Conservation (phyloP, 805 yeast genomes). For the Candida nemodendra region DNA sequence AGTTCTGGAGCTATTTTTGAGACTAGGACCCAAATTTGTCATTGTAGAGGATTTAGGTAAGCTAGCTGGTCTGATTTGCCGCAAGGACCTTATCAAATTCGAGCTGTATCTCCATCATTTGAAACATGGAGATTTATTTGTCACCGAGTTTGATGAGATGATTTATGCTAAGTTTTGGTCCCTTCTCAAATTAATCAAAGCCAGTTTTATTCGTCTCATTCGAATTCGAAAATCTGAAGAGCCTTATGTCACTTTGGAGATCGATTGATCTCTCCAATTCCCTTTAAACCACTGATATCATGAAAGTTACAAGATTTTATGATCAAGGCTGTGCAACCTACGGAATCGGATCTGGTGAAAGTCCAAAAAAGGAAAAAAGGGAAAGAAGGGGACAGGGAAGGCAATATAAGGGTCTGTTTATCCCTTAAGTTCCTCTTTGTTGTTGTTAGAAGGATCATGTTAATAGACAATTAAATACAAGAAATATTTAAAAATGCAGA, state of each 20-base stretch:
- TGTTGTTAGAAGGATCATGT: conserved; percentile 6
- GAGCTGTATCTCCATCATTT: conserved; percentile 39
- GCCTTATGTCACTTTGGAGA: conserved; percentile 6
- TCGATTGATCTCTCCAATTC: too few relatives aligned
- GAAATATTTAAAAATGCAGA: too few relatives aligned
- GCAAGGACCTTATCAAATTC: conserved; percentile 77
- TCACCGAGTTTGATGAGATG: conserved; percentile 21
- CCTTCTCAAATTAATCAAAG: too few relatives aligned
- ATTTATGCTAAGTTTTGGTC: conserved; percentile 21
- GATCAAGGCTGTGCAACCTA: too few relatives aligned
- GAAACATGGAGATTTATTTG: conserved; percentile 26
- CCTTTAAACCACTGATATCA: too few relatives aligned
- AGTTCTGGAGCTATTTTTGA: conserved; percentile 65
- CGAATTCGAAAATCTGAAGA: background rate
- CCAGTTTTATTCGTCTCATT: conserved; percentile 1
- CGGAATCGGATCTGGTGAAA: too few relatives aligned
- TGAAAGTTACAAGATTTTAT: too few relatives aligned
- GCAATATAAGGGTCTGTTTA: background rate
- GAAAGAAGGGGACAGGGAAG: too few relatives aligned
- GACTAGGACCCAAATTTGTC: conserved; percentile 76
- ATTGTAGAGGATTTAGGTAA: conserved; percentile 62
- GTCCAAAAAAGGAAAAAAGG: too few relatives aligned
- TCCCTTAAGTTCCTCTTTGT: conserved; percentile 1
- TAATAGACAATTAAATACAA: too few relatives aligned
- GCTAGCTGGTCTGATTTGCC: conserved; percentile 73